Evolutionary conservation across 2,329 filamentous ascomycete genomes (phyloP).

Genomic region (Raffaelea ambrosiae): DNA sequence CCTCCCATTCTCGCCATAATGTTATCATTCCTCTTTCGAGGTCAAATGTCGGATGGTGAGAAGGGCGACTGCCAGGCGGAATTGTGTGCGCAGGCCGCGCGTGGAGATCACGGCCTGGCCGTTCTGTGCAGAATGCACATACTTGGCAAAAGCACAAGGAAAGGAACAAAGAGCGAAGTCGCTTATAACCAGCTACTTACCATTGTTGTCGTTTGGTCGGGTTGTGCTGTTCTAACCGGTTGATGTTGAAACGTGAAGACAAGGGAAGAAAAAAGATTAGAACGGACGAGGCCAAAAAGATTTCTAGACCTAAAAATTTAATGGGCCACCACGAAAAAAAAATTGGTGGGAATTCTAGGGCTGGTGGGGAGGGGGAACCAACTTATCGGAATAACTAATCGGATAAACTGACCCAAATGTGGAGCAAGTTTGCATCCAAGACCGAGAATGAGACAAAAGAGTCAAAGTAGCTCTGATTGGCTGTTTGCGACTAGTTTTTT

Average conservation of each 20-base stretch:
- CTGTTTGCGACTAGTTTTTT: neutral
- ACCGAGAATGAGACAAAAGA: no score
- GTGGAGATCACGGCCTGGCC: conserved; percentile 10
- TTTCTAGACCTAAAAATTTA: conserved; percentile 2
- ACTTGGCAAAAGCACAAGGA: conserved; percentile 20
- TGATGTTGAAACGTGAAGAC: conserved; percentile 30
- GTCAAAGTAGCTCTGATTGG: neutral
- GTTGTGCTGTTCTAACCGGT: conserved; percentile 34
- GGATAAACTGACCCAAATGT: no score
- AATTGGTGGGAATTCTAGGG: conserved; percentile 13
- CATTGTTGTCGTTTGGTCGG: conserved; percentile 39
- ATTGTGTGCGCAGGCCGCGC: conserved; percentile 9
- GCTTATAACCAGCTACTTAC: conserved; percentile 42
- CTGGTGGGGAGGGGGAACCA: conserved; percentile 14
- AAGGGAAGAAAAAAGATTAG: conserved; percentile 2
- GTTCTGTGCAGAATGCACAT: conserved; percentile 13
- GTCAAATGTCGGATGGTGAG: conserved; percentile 25
- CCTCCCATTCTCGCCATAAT: neutral
- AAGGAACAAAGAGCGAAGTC: conserved; percentile 51
- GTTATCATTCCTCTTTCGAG: conserved; percentile 24
- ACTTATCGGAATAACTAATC: conserved; percentile 2
- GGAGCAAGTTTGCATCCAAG: no score
- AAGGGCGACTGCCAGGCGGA: conserved; percentile 9
- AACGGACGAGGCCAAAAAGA: conserved; percentile 4
- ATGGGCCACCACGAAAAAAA: conserved; percentile 4